Evolutionary conservation across 2,329 filamentous ascomycete species (phyloP).

Genomic region (Pseudogymnoascus sp.): DNA sequence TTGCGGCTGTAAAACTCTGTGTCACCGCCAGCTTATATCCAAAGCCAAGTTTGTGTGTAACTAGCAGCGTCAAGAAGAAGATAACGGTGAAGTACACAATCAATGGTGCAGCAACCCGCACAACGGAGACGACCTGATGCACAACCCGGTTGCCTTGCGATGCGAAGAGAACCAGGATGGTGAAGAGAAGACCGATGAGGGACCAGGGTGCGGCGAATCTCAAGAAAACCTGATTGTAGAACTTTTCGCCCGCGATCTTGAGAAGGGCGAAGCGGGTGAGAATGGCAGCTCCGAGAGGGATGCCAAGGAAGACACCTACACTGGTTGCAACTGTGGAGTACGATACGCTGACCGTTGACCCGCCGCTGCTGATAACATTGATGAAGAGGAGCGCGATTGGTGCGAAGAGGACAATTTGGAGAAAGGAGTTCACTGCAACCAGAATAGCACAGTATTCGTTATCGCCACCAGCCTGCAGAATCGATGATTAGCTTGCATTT

Average conservation of each 20-base stretch:
- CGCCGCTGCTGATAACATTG: conserved; percentile 50
- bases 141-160: conserved; percentile 71
- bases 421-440: conserved; percentile 65
- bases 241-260: conserved; percentile 43
- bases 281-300: conserved; percentile 72
- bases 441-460: conserved; percentile 75
- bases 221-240: conserved; percentile 66
- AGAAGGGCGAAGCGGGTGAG: conserved; percentile 62
- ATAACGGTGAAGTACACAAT: conserved; percentile 72
- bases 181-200: conserved; percentile 76
- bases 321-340: conserved; percentile 69
- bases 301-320: conserved; percentile 77
- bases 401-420: conserved; percentile 68
- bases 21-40: conserved; percentile 63
- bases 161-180: conserved; percentile 78
- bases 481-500: background rate
- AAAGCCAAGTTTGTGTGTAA: conserved; percentile 60
- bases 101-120: conserved; percentile 73
- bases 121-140: conserved; percentile 73
- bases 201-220: conserved; percentile 64
- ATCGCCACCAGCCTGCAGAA: conserved; percentile 58
- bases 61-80: conserved; percentile 61
- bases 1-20: conserved; percentile 82
- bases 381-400: conserved; percentile 61
- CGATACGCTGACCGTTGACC: conserved; percentile 43